Conservation (phyloP, 2,329 filamentous ascomycete genomes). For the Beauveria rudraprayagi region DNA sequence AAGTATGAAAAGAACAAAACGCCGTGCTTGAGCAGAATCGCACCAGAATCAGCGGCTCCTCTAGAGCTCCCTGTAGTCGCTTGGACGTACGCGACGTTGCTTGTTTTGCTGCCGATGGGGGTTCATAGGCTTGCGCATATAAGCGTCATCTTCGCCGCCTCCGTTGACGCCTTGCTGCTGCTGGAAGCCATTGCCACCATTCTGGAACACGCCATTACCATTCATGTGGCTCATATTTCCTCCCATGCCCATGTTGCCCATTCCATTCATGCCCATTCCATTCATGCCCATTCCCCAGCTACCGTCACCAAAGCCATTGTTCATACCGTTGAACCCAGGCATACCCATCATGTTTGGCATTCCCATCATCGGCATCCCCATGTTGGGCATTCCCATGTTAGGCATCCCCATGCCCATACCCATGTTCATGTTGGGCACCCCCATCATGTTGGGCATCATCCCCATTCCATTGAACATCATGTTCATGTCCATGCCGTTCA, state of each 20-base stretch:
- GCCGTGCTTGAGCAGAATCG: neutral
- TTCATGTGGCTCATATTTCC: constrained; percentile 24
- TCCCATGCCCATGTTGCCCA: constrained; percentile 17
- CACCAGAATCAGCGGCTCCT: neutral
- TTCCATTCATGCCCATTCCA: constrained; percentile 15
- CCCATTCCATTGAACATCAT: constrained; percentile 18
- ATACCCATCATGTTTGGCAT: constrained; percentile 19
- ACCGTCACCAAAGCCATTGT: constrained; percentile 7
- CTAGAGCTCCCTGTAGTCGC: constrained; percentile 77
- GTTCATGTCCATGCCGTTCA: constrained; percentile 24
- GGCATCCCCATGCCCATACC: constrained; percentile 26
- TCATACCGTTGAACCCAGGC: constrained; percentile 16
- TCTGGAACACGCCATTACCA: constrained; percentile 15
- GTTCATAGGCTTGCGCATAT: constrained; percentile 93
- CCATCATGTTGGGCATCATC: constrained; percentile 25
- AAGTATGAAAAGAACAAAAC: constrained; percentile 3
- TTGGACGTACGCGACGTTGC: constrained; percentile 71
- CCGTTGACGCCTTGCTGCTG: constrained; percentile 19
- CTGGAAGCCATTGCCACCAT: constrained; percentile 19
- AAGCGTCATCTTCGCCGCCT: constrained; percentile 76
- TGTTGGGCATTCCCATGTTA: constrained; percentile 26
- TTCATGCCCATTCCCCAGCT: constrained; percentile 14
- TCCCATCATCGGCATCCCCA: constrained; percentile 24
- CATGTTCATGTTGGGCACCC: constrained; percentile 27
- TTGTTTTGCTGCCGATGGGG: constrained; percentile 82